Evolutionary conservation across 306 rosid species (phyloP), one percentile per base, ranked within the genome.

Genomic region (Prosopis cineraria): DNA sequence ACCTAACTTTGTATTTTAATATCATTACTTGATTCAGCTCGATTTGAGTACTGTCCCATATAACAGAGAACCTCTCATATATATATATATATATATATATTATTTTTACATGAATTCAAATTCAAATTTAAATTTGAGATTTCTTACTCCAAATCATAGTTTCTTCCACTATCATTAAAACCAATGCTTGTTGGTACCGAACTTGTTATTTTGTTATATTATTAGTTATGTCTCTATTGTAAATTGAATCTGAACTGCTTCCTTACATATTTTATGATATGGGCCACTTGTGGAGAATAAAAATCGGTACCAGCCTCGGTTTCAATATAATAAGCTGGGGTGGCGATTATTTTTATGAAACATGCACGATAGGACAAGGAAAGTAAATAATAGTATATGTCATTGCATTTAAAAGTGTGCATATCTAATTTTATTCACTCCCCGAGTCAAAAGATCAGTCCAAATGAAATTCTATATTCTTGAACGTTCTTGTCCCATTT

Each of bases 251-350:
- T 10, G 31, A 10, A 10, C 6, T 6, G 17, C 64, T 19, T 56
- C 25, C 64, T 56, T 56, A 33, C 5, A 59, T 59, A 12, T 27
- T 56, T 56, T 56, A 56, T 56, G 20, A 14, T 63, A 27, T n/a
- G 19, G 9, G 47, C 58, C 74, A 40, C 33, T 44, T 44, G 68
- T 3, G 31, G 62, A 24, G 39, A 11, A 33, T 29, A 36, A 4
- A 20, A 22, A 7, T 65, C 45, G 27, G 66, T 44, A 19, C 27
- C 0, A n/a, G 14, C 70, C 44, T 64, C 45, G 70, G 45, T 37
- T 65, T 64, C 44, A 45, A 69, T 41, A 41, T 69, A 69, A 44
- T 68, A 41, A 47, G n/a, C 62, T 48, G 30, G 19, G 40, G 31
- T 3, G 62, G 41, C 43, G 43, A 47, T 70, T 45, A 8, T 44